phyloP scores from a whole-genome alignment of 306 rosid species.

The Potentilla sterilis region DNA sequence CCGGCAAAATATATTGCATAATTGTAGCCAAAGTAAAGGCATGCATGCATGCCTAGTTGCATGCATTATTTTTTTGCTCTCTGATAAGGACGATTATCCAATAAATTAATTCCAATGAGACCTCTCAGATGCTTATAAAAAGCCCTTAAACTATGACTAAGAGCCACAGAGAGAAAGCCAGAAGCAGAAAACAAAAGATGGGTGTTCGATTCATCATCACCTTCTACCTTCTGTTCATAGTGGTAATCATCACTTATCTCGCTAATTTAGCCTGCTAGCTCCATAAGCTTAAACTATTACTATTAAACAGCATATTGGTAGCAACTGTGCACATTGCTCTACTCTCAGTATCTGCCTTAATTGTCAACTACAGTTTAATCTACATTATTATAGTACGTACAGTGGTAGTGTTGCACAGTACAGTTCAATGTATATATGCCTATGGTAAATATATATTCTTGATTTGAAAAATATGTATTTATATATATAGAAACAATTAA shows the following conservation, averaged over 20 bases:
- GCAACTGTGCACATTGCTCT: too few relatives aligned
- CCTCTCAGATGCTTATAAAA: background rate
- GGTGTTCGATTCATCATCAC: background rate
- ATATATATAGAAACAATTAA: too few relatives aligned
- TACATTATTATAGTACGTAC: too few relatives aligned
- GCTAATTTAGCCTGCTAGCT: background rate
- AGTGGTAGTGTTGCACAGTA: too few relatives aligned
- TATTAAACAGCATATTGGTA: too few relatives aligned
- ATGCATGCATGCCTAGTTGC: background rate
- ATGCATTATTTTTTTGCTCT: background rate
- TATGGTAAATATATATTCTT: too few relatives aligned
- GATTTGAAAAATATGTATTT: too few relatives aligned
- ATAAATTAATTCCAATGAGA: background rate
- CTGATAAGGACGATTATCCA: background rate
- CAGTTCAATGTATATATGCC: too few relatives aligned
- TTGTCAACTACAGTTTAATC: too few relatives aligned
- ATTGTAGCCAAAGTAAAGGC: background rate
- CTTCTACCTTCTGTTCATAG: background rate
- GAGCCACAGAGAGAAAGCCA: background rate
- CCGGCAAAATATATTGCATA: background rate
- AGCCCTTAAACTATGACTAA: background rate
- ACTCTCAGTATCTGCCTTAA: too few relatives aligned
- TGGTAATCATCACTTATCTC: background rate
- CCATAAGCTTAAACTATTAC: too few relatives aligned
- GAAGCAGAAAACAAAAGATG: background rate